These are phyloP conservation scores for Verticillium nonalfalfae DNA, from an alignment of 2,329 filamentous ascomycete genomes.

Conservation along the genomic window DNA sequence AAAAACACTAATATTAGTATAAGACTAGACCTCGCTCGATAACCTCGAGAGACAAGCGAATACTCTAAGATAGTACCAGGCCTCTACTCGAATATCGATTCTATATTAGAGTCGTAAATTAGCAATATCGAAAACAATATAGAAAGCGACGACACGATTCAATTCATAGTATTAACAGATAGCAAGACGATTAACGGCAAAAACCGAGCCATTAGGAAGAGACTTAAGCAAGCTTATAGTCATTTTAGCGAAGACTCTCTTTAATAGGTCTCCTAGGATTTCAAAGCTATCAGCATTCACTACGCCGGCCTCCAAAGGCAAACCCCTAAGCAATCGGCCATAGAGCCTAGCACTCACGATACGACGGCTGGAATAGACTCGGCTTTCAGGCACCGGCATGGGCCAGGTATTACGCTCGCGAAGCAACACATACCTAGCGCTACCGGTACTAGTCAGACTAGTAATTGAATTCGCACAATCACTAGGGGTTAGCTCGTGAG, in stretches of 20 bases:
- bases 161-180: slow-evolving; percentile 12
- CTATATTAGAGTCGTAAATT: slow-evolving; percentile 5
- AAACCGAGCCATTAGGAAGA: slow-evolving; percentile 10
- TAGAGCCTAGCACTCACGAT: too few species aligned
- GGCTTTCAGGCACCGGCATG: too few species aligned
- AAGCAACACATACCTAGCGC: too few species aligned
- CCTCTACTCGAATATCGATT: not conserved
- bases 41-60: not conserved
- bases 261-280: slow-evolving; percentile 11
- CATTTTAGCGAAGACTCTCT: slow-evolving; percentile 11
- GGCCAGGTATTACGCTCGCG: too few species aligned
- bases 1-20: not conserved
- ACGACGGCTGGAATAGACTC: too few species aligned
- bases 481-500: too few species aligned
- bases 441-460: too few species aligned
- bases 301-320: too few species aligned
- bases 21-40: not conserved
- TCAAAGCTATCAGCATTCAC: not conserved
- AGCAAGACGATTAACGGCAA: slow-evolving; percentile 12
- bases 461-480: too few species aligned
- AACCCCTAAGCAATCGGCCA: too few species aligned
- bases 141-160: slow-evolving; percentile 10
- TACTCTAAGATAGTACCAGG: not conserved
- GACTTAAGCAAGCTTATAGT: slow-evolving; percentile 10
- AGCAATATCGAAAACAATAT: slow-evolving; percentile 11